phyloP scores from a whole-genome alignment of 2,329 filamentous ascomycete genomes.

The Hypoxylon sp. region DNA sequence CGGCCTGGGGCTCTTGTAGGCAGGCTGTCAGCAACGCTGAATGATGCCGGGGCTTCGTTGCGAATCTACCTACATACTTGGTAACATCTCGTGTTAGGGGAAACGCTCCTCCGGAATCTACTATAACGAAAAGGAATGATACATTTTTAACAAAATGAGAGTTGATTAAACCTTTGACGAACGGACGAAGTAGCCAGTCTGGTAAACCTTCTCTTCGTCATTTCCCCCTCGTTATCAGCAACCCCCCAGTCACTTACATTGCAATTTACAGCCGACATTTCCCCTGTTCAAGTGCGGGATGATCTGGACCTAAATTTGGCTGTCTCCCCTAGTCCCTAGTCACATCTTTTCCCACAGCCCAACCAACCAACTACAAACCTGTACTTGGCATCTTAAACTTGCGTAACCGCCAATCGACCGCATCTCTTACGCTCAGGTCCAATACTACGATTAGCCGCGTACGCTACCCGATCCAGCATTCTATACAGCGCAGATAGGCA shows the following conservation, averaged over 20 bases:
- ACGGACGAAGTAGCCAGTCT: neutral
- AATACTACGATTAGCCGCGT: slow-evolving; percentile 27
- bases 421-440: slow-evolving; percentile 22
- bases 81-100: slow-evolving; percentile 7
- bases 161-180: slow-evolving; percentile 7
- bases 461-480: slow-evolving; percentile 13
- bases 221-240: slow-evolving; percentile 3
- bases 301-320: slow-evolving; percentile 30
- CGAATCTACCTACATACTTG: slow-evolving; percentile 7
- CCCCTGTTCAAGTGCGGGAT: slow-evolving; percentile 22
- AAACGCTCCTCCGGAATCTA: slow-evolving; percentile 32
- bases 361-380: slow-evolving; percentile 23
- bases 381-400: slow-evolving; percentile 26
- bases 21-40: slow-evolving; percentile 20
- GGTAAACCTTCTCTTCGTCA: neutral
- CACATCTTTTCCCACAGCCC: slow-evolving; percentile 22
- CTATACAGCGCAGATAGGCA: slow-evolving; percentile 22
- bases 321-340: slow-evolving; percentile 28
- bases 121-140: slow-evolving; percentile 21
- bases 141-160: neutral
- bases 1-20: neutral
- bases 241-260: slow-evolving; percentile 12
- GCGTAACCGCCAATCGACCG: slow-evolving; percentile 40
- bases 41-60: slow-evolving; percentile 33
- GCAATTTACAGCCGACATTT: slow-evolving; percentile 29